Base-by-base conservation (phyloP, 139 green algal genomes). In the Trebouxia sp. region DNA sequence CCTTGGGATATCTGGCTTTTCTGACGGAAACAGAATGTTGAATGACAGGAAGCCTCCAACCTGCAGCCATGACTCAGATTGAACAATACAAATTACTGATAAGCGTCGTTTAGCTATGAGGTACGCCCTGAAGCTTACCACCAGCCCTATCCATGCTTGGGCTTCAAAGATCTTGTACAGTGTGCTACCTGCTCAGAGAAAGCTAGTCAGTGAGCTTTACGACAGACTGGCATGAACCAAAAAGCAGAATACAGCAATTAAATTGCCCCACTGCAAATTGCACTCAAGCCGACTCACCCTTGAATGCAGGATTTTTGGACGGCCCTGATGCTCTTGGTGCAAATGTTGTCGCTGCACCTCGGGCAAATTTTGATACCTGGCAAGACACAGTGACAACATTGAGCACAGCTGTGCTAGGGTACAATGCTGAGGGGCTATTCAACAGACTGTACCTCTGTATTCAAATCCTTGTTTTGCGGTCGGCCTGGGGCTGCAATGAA, bases 11-110 rank as follows among this genome's bases (percentile, higher is more conserved):
- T 87, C 88, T 26, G 96, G 95, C 72, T 97, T 77, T 42, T 99
- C 94, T 10, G 92, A 96, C 8, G 96, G 96, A 62, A 95, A 95
- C 9, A 99, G 79, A 20, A 98, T 24, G 86, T 99, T 99, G 90
- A 94, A 99, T 20, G 95, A 96, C 5, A 99, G 87, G 37, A 98
- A 86, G 2, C 92, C 94, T 51, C 94, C 94, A 6, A 88, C 77
- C 81, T 83, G 74, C 78, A 78, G 38, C 22, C 37, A 12, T 26
- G 7, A 56, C 65, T 50, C 15, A 62, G 81, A 32, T 43, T 80
- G 47, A 39, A 3, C 26, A 72, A 82, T 75, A 3, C 56, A 24
- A 35, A 75, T 47, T 28, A 47, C 80, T 6, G 80, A 56, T 72
- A 8, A 37, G 32, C 20, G 42, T 9, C 62, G 38, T 38, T 15